Evolutionary conservation across 805 yeast genomes (phyloP), one percentile per base, ranked within the genome.

Genomic region (Yarrowia osloensis): DNA sequence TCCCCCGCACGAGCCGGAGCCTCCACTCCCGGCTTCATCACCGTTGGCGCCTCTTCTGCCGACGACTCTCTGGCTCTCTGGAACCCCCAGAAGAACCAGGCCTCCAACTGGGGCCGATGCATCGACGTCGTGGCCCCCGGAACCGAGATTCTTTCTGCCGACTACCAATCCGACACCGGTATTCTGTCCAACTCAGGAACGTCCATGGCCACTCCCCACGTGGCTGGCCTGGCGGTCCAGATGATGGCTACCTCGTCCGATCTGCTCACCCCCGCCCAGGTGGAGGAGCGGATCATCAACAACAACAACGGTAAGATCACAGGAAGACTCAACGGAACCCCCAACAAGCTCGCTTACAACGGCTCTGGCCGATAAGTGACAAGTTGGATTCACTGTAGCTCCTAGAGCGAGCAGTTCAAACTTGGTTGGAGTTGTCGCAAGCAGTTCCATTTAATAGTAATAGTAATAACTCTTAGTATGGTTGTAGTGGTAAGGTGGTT

Each of bases 81-180:
- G 57, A 21, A 50, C 40, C 7, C 37, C 24, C n/a, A 5, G 12
- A 4, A 1, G 1, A 33, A 31, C 57, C 13, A 21, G 40, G 57
- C 57, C 8, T 55, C 62, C 62, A 95, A 94, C 84, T 92, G 85
- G 79, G 99, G 99, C 77, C 84, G 83, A 75, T 94, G 99, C 83
- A 97, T 94, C 67, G 98, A 94, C 75, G 88, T 94, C 70, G 93
- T 91, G 76, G 99, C 97, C 33, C 99, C 99, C 29, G 99, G 99
- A 74, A 88, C 91, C 74, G 88, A 91, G 77, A 86, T 94, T 70
- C 82, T 88, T 71, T 91, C 97, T 49, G 74, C 79, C 26, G 73
- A 75, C 59, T 75, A 74, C 63, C 55, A 65, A 26, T 70, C 74
- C 52, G 73, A 75, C 55, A 69, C 70, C 40, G 69, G 67, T 7